Evolutionary conservation across 148 eudicot genomes (phyloP), one percentile per base, ranked within the genome.

Genomic region (Camellia granthamiana): DNA sequence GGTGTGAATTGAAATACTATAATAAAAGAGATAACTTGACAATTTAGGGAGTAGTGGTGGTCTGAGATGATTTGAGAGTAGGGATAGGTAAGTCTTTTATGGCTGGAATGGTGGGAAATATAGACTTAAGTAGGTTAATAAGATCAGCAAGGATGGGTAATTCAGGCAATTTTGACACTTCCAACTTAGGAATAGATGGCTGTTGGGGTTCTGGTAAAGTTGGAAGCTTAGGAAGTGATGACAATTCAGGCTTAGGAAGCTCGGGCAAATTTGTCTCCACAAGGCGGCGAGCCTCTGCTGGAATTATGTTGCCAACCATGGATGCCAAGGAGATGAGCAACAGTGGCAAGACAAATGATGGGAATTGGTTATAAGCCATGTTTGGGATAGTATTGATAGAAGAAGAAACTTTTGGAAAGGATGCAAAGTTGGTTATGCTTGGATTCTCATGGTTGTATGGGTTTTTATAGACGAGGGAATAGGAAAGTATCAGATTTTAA

Each of bases 251-350:
- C 55, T 64, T 80, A 16, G 73, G 83, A 74, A 84, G 47, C 72
- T 77, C 83, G 0, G 86, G 86, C 77, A 80, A 58, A 44, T 18
- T 66, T 62, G 49, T 54, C 11, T 80, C 86, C 19, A 84, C 21
- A 44, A 84, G 80, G 52, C 64, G 69, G 12, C 83, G 59, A 14
- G 86, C 80, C 63, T 76, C 75, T 62, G 74, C 86, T 23, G 55
- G 3, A 9, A 75, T 69, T 7, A 23, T 49, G 49, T 52, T 71
- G 62, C 63, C 49, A 46, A 7, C 43, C 51, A 65, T 80, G 6
- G 80, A 62, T 56, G 77, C 68, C 15, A 80, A 66, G 5, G 78
- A 56, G 75, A 84, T 47, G 7, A 84, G 21, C 59, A 72, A 21
- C 9, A 76, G 47, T 7, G 63, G n/a, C 1, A 80, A 30, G 61